Conservation (phyloP, 805 yeast genomes). For the Hanseniaspora vineae region DNA sequence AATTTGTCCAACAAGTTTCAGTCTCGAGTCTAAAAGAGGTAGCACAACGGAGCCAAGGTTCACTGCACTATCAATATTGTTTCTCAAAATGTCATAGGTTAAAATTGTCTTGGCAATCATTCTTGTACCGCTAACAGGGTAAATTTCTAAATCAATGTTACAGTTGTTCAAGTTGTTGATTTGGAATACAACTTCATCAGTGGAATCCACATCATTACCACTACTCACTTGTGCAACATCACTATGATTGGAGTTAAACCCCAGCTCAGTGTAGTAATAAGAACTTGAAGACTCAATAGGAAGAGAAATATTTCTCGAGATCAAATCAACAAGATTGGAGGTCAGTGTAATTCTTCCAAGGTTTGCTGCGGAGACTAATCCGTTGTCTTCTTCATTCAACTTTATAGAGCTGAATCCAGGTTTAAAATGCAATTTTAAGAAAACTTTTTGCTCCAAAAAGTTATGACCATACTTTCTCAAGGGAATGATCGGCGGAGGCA, state of each 20-base stretch:
- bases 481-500: slow-evolving; percentile 96
- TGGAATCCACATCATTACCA: slow-evolving; percentile 25
- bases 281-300: slow-evolving; percentile 38
- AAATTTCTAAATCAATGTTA: slow-evolving; percentile 74
- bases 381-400: slow-evolving; percentile 31
- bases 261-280: background rate
- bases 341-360: slow-evolving; percentile 80
- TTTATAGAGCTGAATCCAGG: slow-evolving; percentile 32
- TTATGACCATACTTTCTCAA: slow-evolving; percentile 91
- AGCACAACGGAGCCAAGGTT: slow-evolving; percentile 29
- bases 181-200: slow-evolving; percentile 67
- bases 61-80: slow-evolving; percentile 24
- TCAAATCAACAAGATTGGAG: slow-evolving; percentile 61
- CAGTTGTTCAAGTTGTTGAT: slow-evolving; percentile 66
- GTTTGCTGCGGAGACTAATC: slow-evolving; percentile 26
- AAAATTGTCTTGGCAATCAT: slow-evolving; percentile 79
- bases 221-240: background rate
- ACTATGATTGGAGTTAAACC: background rate
- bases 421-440: slow-evolving; percentile 64
- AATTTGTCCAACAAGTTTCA: slow-evolving; percentile 72
- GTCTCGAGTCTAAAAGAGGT: slow-evolving; percentile 71
- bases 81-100: slow-evolving; percentile 34
- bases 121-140: slow-evolving; percentile 90
- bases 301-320: slow-evolving; percentile 74
- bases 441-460: slow-evolving; percentile 79